These are phyloP conservation scores for Sugiyamaella americana DNA, from an alignment of 805 yeast genomes.

Conservation along the genomic window DNA sequence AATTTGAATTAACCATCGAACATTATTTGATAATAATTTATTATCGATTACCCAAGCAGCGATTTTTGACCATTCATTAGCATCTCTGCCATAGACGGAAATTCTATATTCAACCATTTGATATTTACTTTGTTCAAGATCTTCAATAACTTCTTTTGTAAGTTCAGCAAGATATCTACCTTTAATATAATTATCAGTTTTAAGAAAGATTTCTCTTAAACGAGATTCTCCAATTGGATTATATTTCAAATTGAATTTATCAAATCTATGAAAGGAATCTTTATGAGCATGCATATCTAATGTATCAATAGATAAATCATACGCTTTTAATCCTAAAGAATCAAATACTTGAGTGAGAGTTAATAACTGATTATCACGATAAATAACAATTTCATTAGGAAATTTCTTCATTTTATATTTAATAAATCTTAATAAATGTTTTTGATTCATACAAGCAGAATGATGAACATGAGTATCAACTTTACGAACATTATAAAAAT, in stretches of 20 bases:
- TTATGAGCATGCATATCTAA: constrained; percentile 99
- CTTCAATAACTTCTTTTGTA: constrained; percentile 89
- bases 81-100: constrained; percentile 84
- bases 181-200: constrained; percentile 86
- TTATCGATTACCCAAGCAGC: constrained; percentile 95
- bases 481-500: constrained; percentile 91
- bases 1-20: constrained; percentile 93
- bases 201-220: constrained; percentile 88
- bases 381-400: constrained; percentile 85
- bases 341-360: constrained; percentile 86
- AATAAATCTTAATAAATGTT: constrained; percentile 88
- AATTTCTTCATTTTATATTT: constrained; percentile 85
- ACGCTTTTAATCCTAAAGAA: constrained; percentile 85
- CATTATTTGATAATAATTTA: constrained; percentile 85
- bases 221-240: constrained; percentile 98
- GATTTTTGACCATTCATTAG: constrained; percentile 90
- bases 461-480: constrained; percentile 99
- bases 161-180: constrained; percentile 91
- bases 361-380: constrained; percentile 84
- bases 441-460: constrained; percentile 98
- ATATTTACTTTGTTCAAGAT: constrained; percentile 89
- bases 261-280: constrained; percentile 96
- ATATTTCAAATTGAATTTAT: constrained; percentile 92
- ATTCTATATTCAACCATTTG: constrained; percentile 97
- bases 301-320: constrained; percentile 92